Conservation (phyloP, 139 green algal species). For the Chloropicon primus region DNA sequence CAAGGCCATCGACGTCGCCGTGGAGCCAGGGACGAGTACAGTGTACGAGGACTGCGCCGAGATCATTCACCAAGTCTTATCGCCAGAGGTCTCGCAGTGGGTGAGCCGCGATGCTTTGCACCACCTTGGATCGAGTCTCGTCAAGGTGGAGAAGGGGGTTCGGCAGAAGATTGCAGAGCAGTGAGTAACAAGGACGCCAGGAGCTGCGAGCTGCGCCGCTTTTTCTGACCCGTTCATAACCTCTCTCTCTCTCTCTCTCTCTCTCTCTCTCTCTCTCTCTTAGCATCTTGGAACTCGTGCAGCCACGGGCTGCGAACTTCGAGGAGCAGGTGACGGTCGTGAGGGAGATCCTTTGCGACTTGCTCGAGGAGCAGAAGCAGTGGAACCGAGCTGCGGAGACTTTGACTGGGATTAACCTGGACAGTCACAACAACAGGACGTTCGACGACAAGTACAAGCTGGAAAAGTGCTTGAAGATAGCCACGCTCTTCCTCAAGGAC, state of each 20-base stretch:
- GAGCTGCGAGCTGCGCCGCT: too few species aligned
- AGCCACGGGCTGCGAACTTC: slow-evolving; percentile 67
- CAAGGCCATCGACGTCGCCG: background rate
- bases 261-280: too few species aligned
- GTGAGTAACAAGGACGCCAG: too few species aligned
- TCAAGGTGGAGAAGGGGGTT: background rate
- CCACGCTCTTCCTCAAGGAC: slow-evolving; percentile 85
- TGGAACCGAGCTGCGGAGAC: slow-evolving; percentile 76
- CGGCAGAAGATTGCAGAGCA: background rate
- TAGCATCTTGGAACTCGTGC: slow-evolving; percentile 42
- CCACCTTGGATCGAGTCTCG: background rate
- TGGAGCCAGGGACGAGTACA: background rate
- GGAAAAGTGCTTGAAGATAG: slow-evolving; percentile 78
- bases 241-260: too few species aligned
- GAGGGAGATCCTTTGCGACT: slow-evolving; percentile 42
- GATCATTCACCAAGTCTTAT: background rate
- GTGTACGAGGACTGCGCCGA: background rate
- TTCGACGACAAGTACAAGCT: slow-evolving; percentile 70
- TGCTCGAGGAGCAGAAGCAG: slow-evolving; percentile 66
- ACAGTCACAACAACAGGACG: slow-evolving; percentile 17
- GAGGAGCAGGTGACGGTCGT: slow-evolving; percentile 55
- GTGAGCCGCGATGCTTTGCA: background rate
- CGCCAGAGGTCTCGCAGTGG: background rate
- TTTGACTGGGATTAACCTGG: slow-evolving; percentile 82
- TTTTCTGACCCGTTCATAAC: too few species aligned